Conservation (phyloP, 768 basidiomycete genomes). For the Lactarius quietus region DNA sequence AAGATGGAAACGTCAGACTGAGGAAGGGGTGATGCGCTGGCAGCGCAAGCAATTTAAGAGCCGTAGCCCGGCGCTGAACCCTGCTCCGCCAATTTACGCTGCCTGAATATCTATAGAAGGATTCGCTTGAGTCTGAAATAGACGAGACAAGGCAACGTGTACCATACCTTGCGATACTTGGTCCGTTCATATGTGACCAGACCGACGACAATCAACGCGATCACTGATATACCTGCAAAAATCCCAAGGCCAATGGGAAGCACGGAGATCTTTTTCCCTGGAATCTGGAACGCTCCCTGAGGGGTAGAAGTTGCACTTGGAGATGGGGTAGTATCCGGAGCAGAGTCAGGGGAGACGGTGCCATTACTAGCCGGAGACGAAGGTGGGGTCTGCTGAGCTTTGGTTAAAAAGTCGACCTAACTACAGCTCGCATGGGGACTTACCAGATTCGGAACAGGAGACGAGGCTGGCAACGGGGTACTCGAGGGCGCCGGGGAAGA, state of each 20-base stretch:
- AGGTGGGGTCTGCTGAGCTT: slow-evolving; percentile 22
- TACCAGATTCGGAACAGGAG: not conserved
- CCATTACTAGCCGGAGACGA: slow-evolving; percentile 27
- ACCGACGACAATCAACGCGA: slow-evolving; percentile 76
- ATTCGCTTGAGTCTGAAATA: not conserved
- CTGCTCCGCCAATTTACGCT: slow-evolving; percentile 66
- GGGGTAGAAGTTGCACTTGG: slow-evolving; percentile 28
- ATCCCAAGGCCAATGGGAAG: slow-evolving; percentile 81
- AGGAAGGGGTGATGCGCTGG: too few relatives aligned
- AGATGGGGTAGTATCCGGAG: slow-evolving; percentile 25
- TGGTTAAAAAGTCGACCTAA: slow-evolving; percentile 1
- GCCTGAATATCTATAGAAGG: slow-evolving; percentile 51
- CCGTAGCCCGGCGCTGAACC: slow-evolving; percentile 58
- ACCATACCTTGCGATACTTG: slow-evolving; percentile 75
- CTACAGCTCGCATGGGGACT: slow-evolving; percentile 1
- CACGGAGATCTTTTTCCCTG: slow-evolving; percentile 70
- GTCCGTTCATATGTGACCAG: slow-evolving; percentile 86
- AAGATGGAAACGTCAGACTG: too few relatives aligned
- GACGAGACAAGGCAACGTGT: not conserved
- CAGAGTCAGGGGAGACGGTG: slow-evolving; percentile 15
- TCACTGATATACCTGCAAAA: slow-evolving; percentile 81
- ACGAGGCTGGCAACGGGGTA: slow-evolving; percentile 4
- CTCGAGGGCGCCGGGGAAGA: slow-evolving; percentile 16
- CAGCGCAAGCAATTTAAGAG: too few relatives aligned
- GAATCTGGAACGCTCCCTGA: slow-evolving; percentile 50